phyloP scores from a whole-genome alignment of 2,329 filamentous ascomycete species.

The Fusarium sp. region DNA sequence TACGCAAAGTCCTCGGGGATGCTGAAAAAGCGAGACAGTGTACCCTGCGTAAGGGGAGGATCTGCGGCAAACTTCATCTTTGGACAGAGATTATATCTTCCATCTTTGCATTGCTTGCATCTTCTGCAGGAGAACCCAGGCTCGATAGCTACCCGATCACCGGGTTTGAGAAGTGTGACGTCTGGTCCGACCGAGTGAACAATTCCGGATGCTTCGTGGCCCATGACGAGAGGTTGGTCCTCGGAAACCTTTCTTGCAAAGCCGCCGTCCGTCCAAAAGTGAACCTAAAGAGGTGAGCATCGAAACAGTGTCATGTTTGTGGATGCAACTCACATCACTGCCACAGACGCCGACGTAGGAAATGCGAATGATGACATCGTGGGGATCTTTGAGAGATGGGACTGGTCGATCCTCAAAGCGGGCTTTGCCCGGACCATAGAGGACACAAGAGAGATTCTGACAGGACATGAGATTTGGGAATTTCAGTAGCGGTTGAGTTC shows the following conservation, averaged over 20 bases:
- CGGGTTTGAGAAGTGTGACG: slow-evolving; percentile 72
- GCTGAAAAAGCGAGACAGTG: slow-evolving; percentile 85
- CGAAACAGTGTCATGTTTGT: background rate
- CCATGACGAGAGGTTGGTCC: slow-evolving; percentile 81
- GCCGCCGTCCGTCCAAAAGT: slow-evolving; percentile 88
- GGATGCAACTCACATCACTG: slow-evolving; percentile 34
- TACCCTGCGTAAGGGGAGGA: slow-evolving; percentile 85
- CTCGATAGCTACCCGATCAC: slow-evolving; percentile 92
- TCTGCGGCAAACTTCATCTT: slow-evolving; percentile 93
- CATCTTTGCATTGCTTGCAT: slow-evolving; percentile 81
- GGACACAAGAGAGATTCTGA: slow-evolving; percentile 37
- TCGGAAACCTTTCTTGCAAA: slow-evolving; percentile 84
- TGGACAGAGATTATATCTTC: slow-evolving; percentile 89
- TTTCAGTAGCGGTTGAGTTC: no score
- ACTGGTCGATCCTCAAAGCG: slow-evolving; percentile 34
- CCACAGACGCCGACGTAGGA: slow-evolving; percentile 45
- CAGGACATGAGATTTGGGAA: background rate
- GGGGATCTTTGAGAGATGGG: slow-evolving; percentile 39
- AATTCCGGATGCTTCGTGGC: slow-evolving; percentile 77
- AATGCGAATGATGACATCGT: slow-evolving; percentile 41
- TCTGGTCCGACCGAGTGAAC: slow-evolving; percentile 75
- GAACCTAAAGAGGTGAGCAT: slow-evolving; percentile 61
- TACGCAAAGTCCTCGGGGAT: slow-evolving; percentile 93
- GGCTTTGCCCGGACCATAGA: slow-evolving; percentile 38
- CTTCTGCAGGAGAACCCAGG: slow-evolving; percentile 87